Evolutionary conservation across 2,329 filamentous ascomycete species (phyloP).

Genomic region (Aspergillus neotritici): DNA sequence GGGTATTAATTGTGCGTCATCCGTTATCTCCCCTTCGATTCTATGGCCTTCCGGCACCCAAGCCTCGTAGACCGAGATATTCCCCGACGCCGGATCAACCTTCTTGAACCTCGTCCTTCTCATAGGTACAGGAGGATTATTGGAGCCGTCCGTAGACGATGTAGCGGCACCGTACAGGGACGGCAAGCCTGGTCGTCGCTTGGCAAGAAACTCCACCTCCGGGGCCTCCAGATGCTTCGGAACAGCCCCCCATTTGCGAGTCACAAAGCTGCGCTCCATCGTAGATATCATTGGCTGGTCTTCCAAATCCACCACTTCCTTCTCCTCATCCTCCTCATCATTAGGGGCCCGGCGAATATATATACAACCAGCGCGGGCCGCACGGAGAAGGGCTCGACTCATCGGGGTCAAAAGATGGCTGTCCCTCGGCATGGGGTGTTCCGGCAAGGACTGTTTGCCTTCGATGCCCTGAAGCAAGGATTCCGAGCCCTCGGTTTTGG

Average conservation of each 20-base stretch:
- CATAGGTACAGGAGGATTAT: conserved; percentile 49
- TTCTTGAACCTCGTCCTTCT: conserved; percentile 76
- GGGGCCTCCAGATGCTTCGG: conserved; percentile 53
- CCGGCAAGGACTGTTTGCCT: conserved; percentile 48
- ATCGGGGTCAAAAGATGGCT: conserved; percentile 69
- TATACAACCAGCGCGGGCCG: conserved; percentile 68
- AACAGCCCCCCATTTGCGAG: conserved; percentile 54
- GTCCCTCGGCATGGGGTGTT: conserved; percentile 85
- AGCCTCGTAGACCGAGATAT: conserved; percentile 77
- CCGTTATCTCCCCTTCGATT: conserved; percentile 75
- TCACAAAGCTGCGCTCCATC: conserved; percentile 48
- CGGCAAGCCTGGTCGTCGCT: conserved; percentile 54
- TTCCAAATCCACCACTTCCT: conserved; percentile 31
- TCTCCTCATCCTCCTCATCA: conserved; percentile 32
- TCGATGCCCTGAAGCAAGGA: conserved; percentile 22
- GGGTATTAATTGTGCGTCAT: conserved; percentile 45
- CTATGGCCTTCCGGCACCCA: conserved; percentile 72
- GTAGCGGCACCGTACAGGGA: conserved; percentile 43
- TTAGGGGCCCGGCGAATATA: conserved; percentile 63
- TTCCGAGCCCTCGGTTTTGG: conserved; percentile 54
- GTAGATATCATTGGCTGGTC: conserved; percentile 22
- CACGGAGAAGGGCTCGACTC: conserved; percentile 75
- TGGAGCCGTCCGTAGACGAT: conserved; percentile 22
- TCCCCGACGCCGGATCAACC: conserved; percentile 68
- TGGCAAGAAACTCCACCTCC: conserved; percentile 58